Evolutionary conservation across 163 green algal genomes (phyloP).

Genomic region (Scenedesmus sp.): DNA sequence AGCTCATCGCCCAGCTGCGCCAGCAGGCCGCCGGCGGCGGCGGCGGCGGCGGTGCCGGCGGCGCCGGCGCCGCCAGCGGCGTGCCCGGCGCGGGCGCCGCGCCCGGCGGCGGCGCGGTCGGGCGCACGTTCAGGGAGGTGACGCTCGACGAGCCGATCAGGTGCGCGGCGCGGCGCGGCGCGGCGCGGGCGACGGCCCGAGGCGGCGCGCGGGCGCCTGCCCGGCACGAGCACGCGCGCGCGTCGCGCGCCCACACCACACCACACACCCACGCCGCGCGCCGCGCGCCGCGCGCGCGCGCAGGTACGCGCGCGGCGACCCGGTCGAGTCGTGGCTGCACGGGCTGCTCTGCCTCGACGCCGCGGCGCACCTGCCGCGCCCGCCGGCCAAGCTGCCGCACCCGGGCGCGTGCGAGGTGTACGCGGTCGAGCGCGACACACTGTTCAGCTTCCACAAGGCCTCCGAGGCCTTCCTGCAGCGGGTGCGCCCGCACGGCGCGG

Average conservation of each 20-base stretch:
- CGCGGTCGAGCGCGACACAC: constrained; percentile 93
- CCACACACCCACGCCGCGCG: no score
- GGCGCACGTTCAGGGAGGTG: constrained; percentile 93
- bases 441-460: constrained; percentile 95
- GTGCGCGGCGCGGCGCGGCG: constrained; percentile 50
- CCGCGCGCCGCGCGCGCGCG: no score
- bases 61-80: not conserved
- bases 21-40: constrained; percentile 71
- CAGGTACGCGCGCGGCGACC: constrained; percentile 91
- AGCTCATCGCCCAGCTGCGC: constrained; percentile 95
- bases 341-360: constrained; percentile 95
- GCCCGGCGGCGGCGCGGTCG: constrained; percentile 30
- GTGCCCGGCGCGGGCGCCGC: constrained; percentile 17
- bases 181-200: no score
- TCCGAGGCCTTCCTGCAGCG: constrained; percentile 62
- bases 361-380: constrained; percentile 78
- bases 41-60: constrained; percentile 33
- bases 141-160: constrained; percentile 93
- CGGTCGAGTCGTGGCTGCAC: constrained; percentile 94
- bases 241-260: no score
- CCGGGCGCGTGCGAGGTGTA: constrained; percentile 86
- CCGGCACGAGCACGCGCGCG: no score
- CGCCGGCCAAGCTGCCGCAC: constrained; percentile 83
- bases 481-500: no score
- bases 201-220: no score